phyloP scores from a whole-genome alignment of 2,329 filamentous ascomycete genomes.

The Rutstroemia sp. region DNA sequence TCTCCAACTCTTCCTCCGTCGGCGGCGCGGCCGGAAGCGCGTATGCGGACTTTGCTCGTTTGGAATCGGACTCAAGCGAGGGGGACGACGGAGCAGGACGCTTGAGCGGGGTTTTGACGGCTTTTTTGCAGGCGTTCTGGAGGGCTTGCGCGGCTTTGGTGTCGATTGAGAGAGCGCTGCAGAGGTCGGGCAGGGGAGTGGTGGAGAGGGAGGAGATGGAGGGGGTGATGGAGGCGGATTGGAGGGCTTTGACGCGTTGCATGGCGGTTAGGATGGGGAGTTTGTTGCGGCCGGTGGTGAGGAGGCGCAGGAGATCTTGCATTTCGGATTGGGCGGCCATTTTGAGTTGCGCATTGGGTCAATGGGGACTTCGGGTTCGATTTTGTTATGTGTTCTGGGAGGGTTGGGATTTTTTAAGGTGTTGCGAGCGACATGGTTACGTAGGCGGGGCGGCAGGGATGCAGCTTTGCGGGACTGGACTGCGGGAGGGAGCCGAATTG shows the following conservation, averaged over 20 bases:
- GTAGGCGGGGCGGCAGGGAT: too few species aligned
- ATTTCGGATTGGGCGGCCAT: conserved; percentile 44
- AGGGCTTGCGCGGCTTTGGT: conserved; percentile 28
- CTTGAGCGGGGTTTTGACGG: conserved; percentile 19
- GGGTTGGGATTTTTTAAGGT: too few species aligned
- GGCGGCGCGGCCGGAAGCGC: conserved; percentile 22
- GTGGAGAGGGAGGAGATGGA: conserved; percentile 24
- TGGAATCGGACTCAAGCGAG: conserved; percentile 13
- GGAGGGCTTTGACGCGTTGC: conserved; percentile 49
- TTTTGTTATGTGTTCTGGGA: too few species aligned
- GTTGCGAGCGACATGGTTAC: too few species aligned
- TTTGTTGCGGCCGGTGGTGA: conserved; percentile 46
- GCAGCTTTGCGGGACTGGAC: too few species aligned
- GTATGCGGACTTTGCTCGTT: conserved; percentile 25
- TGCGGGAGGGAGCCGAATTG: too few species aligned
- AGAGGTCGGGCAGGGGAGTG: conserved; percentile 18
- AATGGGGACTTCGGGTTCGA: too few species aligned
- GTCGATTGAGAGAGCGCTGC: conserved; percentile 20
- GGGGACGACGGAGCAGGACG: conserved; percentile 11
- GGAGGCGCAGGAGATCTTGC: conserved; percentile 52
- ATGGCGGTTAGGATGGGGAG: conserved; percentile 53
- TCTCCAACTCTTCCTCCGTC: conserved; percentile 52
- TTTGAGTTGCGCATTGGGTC: not conserved
- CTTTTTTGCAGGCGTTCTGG: conserved; percentile 25
- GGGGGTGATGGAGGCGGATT: conserved; percentile 41